phyloP scores from a whole-genome alignment of 2,329 filamentous ascomycete species.

The Aureobasidium sp. region DNA sequence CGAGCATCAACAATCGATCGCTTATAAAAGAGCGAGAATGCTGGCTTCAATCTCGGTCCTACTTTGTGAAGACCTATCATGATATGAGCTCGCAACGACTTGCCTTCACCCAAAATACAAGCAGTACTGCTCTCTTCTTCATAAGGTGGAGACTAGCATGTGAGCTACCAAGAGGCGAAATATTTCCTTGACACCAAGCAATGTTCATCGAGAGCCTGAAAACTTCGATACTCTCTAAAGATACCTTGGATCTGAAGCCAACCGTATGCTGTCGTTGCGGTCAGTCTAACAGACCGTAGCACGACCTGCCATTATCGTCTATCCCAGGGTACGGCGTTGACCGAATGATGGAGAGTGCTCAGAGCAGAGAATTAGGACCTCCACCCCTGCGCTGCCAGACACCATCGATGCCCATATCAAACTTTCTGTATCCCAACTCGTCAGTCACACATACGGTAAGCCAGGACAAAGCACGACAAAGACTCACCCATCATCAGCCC shows the following conservation, averaged over 20 bases:
- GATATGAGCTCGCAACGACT: not conserved
- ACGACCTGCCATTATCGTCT: too few species aligned
- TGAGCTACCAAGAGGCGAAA: too few species aligned
- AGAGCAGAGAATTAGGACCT: not conserved
- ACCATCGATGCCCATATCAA: slow-evolving; percentile 16
- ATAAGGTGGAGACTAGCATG: not conserved
- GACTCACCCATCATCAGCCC: slow-evolving; percentile 16
- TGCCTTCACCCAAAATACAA: too few species aligned
- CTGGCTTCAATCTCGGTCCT: not conserved
- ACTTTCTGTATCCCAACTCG: not conserved
- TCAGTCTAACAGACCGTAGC: too few species aligned
- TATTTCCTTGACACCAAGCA: too few species aligned
- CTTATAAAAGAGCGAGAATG: not conserved
- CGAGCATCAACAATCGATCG: not conserved
- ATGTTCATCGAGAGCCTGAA: too few species aligned
- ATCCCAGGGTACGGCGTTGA: too few species aligned
- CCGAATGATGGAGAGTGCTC: not conserved
- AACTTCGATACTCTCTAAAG: too few species aligned
- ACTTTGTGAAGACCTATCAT: not conserved
- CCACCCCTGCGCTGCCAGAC: slow-evolving; percentile 17
- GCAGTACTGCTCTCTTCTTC: not conserved
- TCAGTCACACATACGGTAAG: not conserved
- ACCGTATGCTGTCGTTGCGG: too few species aligned
- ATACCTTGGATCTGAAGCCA: too few species aligned
- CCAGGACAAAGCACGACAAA: not conserved